phyloP scores from a whole-genome alignment of 2,329 filamentous ascomycete genomes.

The Pestalotiopsis sp. region DNA sequence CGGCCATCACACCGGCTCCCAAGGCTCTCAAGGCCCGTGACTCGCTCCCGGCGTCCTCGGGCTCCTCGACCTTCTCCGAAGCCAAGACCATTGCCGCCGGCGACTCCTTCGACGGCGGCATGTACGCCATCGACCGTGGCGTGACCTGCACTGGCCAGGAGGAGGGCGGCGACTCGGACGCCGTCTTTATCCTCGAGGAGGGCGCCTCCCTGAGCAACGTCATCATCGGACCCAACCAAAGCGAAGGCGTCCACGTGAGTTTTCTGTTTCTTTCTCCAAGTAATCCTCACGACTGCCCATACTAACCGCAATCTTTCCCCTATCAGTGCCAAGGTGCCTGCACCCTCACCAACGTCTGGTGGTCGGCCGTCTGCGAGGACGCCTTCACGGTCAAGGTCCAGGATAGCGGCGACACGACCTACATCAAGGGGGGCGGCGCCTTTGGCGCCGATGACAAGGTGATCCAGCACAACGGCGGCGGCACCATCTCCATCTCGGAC shows the following conservation, averaged over 20 bases:
- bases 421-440: constrained; percentile 26
- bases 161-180: constrained; percentile 42
- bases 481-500: constrained; percentile 17
- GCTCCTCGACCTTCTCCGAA: constrained; percentile 8
- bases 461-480: constrained; percentile 17
- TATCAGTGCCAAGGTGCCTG: constrained; percentile 28
- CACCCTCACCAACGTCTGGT: constrained; percentile 34
- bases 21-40: not conserved
- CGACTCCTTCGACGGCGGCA: constrained; percentile 42
- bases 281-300: not conserved
- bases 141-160: constrained; percentile 39
- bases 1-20: constrained; percentile 5
- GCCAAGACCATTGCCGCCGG: constrained; percentile 19
- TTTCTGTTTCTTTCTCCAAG: not conserved
- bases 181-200: constrained; percentile 29
- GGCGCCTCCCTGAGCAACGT: constrained; percentile 34
- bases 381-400: constrained; percentile 12
- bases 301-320: not conserved
- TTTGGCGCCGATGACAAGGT: constrained; percentile 24
- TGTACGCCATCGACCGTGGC: constrained; percentile 47
- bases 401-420: constrained; percentile 9
- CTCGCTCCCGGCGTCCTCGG: constrained; percentile 8
- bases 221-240: constrained; percentile 39
- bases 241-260: constrained; percentile 34
- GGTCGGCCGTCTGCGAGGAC: constrained; percentile 38